These are phyloP conservation scores for Monosporascus cannonballus DNA, from an alignment of 2,329 filamentous ascomycete genomes.

Conservation along the genomic window DNA sequence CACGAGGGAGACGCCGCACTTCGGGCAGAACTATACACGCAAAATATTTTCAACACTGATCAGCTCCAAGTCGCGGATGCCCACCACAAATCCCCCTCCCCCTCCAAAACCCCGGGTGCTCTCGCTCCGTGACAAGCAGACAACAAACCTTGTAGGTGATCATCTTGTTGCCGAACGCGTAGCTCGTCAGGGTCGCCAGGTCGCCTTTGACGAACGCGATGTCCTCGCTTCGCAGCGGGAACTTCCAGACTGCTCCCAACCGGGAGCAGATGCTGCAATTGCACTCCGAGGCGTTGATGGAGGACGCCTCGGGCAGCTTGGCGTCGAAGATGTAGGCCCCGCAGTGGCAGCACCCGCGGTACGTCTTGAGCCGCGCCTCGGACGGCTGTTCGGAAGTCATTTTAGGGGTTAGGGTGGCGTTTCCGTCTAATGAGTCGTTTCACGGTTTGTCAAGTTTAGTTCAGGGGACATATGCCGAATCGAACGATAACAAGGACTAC, in stretches of 20 bases:
- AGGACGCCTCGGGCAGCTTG: conserved; percentile 45
- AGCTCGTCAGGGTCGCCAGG: conserved; percentile 33
- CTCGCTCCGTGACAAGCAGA: no score
- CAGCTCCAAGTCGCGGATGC: no score
- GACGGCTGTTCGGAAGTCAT: neutral
- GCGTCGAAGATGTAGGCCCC: conserved; percentile 46
- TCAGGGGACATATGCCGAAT: neutral
- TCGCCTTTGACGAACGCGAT: conserved; percentile 43
- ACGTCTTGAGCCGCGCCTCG: conserved; percentile 27
- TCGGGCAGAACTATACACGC: conserved; percentile 41
- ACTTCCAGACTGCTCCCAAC: conserved; percentile 36
- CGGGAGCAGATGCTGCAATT: conserved; percentile 62
- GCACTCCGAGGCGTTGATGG: conserved; percentile 51
- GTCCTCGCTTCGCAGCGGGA: conserved; percentile 16
- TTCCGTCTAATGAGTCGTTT: no score
- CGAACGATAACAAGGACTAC: no score
- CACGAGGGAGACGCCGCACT: conserved; percentile 41
- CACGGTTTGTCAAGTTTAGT: neutral
- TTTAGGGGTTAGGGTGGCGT: neutral
- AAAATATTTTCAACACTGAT: neutral
- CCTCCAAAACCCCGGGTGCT: no score
- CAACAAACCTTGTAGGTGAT: conserved; percentile 35
- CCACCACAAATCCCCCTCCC: no score
- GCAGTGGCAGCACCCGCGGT: conserved; percentile 55
- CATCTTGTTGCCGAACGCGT: conserved; percentile 34